phyloP scores from a whole-genome alignment of 768 basidiomycete species.

The Tulasnella sp. region DNA sequence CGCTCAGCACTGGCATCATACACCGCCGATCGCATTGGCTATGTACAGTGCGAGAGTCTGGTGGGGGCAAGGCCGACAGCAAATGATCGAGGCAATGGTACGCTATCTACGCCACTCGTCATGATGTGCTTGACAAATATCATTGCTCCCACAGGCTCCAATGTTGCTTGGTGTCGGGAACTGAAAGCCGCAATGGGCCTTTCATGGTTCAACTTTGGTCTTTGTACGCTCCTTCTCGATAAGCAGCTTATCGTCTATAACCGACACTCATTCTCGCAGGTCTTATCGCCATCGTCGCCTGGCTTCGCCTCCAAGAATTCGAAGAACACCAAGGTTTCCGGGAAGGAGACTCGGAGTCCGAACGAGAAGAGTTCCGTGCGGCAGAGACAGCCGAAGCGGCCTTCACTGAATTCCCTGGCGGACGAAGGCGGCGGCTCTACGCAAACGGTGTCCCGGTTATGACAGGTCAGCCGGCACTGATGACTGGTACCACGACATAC shows the following conservation, averaged over 20 bases:
- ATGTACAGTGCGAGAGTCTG: constrained; percentile 25
- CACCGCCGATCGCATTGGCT: constrained; percentile 24
- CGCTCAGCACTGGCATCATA: constrained; percentile 17
- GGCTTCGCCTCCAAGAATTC: constrained; percentile 20
- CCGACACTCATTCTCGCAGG: background rate
- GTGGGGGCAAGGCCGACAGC: background rate
- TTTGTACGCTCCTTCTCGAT: constrained; percentile 17
- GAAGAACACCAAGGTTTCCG: constrained; percentile 10
- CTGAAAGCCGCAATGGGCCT: constrained; percentile 27
- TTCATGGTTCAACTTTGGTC: constrained; percentile 27
- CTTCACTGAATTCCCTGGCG: background rate
- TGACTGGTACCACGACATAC: constrained; percentile 1
- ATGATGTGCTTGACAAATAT: background rate
- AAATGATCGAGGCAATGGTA: background rate
- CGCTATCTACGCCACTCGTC: background rate
- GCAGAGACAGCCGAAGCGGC: constrained; percentile 5
- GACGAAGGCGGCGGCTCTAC: background rate
- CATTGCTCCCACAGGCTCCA: background rate
- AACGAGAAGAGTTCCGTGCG: constrained; percentile 8
- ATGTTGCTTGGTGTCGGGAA: constrained; percentile 25
- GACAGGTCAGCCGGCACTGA: background rate
- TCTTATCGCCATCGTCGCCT: constrained; percentile 21
- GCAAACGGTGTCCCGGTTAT: background rate
- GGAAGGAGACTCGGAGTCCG: background rate
- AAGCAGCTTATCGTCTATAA: background rate